phyloP scores from a whole-genome alignment of 1,139 yeast genomes.

The Meyerozyma athensensis region DNA sequence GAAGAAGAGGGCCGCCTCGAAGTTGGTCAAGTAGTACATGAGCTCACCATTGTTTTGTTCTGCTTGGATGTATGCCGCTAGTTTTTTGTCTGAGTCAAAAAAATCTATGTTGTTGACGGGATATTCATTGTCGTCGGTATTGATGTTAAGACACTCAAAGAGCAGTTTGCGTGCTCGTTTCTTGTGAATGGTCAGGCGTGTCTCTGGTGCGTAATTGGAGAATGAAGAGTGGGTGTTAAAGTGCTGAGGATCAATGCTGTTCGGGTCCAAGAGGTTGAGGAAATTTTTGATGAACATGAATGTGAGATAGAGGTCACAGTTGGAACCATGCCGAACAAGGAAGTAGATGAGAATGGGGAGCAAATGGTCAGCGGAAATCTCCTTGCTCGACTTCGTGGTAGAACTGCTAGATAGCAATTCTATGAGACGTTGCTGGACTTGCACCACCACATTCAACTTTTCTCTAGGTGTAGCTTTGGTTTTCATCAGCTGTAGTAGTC shows the following conservation, averaged over 20 bases:
- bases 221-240: slow-evolving; percentile 11
- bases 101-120: slow-evolving; percentile 15
- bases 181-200: slow-evolving; percentile 2
- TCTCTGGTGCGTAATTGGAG: slow-evolving; percentile 19
- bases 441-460: slow-evolving; percentile 26
- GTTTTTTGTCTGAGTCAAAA: slow-evolving; percentile 27
- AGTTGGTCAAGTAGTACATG: slow-evolving; percentile 37
- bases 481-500: slow-evolving; percentile 7
- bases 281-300: slow-evolving; percentile 37
- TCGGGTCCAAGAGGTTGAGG: slow-evolving; percentile 30
- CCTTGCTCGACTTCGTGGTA: slow-evolving; percentile 14
- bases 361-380: slow-evolving; percentile 36
- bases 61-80: slow-evolving; percentile 24
- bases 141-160: slow-evolving; percentile 31
- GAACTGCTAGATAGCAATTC: slow-evolving; percentile 18
- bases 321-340: slow-evolving; percentile 23
- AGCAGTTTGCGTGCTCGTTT: slow-evolving; percentile 10
- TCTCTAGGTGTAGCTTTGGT: slow-evolving; percentile 28
- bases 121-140: slow-evolving; percentile 13
- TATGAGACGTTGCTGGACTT: slow-evolving; percentile 30
- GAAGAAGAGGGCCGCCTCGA: slow-evolving; percentile 39
- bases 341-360: slow-evolving; percentile 38
- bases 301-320: slow-evolving; percentile 30
- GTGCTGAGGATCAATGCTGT: slow-evolving; percentile 19
- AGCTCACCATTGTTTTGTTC: slow-evolving; percentile 37